Evolutionary conservation across 306 rosid species (phyloP), one percentile per base, ranked within the genome.

Genomic region (Casuarina glauca): DNA sequence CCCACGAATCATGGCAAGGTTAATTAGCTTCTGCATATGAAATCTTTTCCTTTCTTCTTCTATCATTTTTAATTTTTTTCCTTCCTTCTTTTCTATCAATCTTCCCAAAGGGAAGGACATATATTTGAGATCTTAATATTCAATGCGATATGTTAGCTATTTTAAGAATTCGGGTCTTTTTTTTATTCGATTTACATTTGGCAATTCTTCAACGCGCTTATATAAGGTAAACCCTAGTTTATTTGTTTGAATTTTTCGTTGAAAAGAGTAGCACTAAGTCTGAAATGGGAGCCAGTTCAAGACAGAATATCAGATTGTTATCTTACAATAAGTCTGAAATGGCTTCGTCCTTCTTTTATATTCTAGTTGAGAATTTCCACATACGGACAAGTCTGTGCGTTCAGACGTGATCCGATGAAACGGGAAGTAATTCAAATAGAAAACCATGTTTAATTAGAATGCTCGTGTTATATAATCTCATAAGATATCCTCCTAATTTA

Each of bases 1-100:
- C 84, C 76, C 94, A 86, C 51, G 92, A 89, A 71, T 89, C 88
- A 35, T 94, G 98, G 97, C 90, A 91, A 85, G 93, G 86, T 88
- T 48, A 48, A 48, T 9, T 89, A 87, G 72, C 58, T 75, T 17
- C 43, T 68, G 67, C 11, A 64, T 74, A 58, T 74, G 48, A 55
- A 71, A 54, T 26, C 78, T 49, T 53, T 79, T 42, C 48, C 66
- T 57, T 52, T 58, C 19, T 35, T 41, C 7, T 36, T 54, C 3
- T 53, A 86, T 74, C 45, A 60, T 42, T 83, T 74, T 76, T 68
- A 19, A 44, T 63, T 43, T 54, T 62, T 81, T 20, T 35, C 69
- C 69, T 81, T 17, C 38, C 0, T 3, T 12, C 54, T 20, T 48
- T 1, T 69, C 45, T n/a, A 43, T 69, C 67, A 13, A 42, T 86